Conservation (phyloP, 2,329 filamentous ascomycete genomes). For the Sporothrix humicola region DNA sequence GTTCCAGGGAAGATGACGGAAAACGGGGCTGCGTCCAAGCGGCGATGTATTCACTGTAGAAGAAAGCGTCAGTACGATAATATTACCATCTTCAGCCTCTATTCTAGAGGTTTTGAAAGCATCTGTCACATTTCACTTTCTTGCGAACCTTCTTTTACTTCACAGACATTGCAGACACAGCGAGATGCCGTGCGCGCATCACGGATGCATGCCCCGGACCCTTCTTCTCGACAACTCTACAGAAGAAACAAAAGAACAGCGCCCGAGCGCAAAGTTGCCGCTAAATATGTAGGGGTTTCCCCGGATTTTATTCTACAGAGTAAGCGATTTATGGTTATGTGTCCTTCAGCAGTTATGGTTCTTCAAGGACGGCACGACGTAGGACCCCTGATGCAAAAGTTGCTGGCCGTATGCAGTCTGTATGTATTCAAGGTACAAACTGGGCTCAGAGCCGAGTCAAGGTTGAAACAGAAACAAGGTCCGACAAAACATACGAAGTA, state of each 20-base stretch:
- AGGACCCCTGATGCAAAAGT: not conserved
- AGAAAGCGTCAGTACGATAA: slow-evolving; percentile 4
- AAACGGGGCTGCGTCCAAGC: slow-evolving; percentile 13
- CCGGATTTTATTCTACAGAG: slow-evolving; percentile 3
- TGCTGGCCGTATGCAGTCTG: too few species aligned
- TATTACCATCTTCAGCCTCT: not conserved
- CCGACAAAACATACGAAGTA: not conserved
- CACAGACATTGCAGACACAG: too few species aligned
- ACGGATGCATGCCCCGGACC: not conserved
- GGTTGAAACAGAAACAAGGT: slow-evolving; percentile 8
- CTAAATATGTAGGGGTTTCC: not conserved
- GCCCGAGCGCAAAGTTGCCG: not conserved
- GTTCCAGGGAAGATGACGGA: slow-evolving; percentile 20
- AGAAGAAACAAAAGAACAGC: not conserved
- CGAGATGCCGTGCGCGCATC: slow-evolving; percentile 5
- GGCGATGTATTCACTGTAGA: not conserved
- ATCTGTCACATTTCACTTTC: slow-evolving; percentile 10
- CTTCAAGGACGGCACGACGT: not conserved
- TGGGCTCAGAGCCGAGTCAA: not conserved
- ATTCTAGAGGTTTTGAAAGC: not conserved
- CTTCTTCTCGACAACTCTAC: not conserved
- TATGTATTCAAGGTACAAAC: not conserved
- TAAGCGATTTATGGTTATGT: too few species aligned
- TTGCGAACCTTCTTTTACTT: not conserved
- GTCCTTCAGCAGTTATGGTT: not conserved